Base-by-base conservation (phyloP, 2,329 filamentous ascomycete genomes). In the Dactylellina drechsleri region DNA sequence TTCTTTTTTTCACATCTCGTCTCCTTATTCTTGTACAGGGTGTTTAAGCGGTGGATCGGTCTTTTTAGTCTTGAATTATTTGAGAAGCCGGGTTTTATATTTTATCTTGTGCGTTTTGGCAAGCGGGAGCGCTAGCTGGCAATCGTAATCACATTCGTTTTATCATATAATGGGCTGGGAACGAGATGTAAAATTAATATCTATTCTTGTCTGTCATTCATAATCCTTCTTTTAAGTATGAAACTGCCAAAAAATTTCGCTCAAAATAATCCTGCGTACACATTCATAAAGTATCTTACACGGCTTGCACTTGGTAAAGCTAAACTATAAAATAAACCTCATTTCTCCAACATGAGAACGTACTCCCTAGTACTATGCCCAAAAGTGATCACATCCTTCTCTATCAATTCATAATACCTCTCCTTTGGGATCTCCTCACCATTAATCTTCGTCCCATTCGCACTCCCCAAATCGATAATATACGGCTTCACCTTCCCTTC, bases 391-490 rank as follows among this genome's bases (percentile, higher is more conserved):
- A 99, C 88, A 82, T 99, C 95, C 83, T 93, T 93, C 81, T 95
- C 90, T 81, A 90, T 87, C 66, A 98, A 83, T 82, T 99, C 94
- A 61, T 97, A 84, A 82, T 93, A 99, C 76, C 93, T 86, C 80
- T 91, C 91, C 13, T 87, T 85, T 1, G 92, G 91, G 2, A 96
- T 83, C 79, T 84, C 85, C 75, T 92, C 88, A 40, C 89, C 89
- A 80, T 98, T 97, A 77, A 99, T 84, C 67, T 83, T 85, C 1
- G 94, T 97, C 41, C 95, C 94, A 81, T 98, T 97, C 54, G 92
- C 92, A 79, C 92, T 97, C 79, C 97, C 93, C 57, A 99, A 83
- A 82, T 99, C 95, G 77, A 99, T 92, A 7, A 98, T 82, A 83
- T 98, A 99, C 0, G 93, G 93, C 23, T 88, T 90, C 53, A 93